A percentile compares a stretch with the other conserved stretches of the same genome.
These are phyloP conservation scores for Chenopodium suecicum DNA, from an alignment of 148 eudicot genomes.

Conservation along the genomic window DNA sequence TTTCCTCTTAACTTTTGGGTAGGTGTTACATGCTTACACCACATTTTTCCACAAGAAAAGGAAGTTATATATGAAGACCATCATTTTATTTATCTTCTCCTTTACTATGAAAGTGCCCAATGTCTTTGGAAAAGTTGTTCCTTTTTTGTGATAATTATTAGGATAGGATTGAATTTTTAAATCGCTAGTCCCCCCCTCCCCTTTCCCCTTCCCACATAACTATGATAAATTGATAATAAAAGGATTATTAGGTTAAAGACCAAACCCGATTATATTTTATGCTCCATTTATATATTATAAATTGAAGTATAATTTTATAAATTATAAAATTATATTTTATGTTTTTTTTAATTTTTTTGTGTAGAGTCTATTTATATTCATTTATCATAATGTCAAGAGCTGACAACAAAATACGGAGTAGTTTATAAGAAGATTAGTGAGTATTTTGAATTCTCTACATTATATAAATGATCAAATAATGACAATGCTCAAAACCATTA, in stretches of 20 bases:
- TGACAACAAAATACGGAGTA: too few species aligned
- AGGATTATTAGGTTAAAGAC: neutral
- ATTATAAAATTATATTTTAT: neutral
- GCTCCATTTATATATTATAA: too few species aligned
- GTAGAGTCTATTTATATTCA: neutral
- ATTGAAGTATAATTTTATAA: too few species aligned
- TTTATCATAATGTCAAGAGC: too few species aligned
- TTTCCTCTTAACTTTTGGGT: constrained; percentile 12
- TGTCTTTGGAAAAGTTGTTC: constrained; percentile 17
- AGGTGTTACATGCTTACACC: too few species aligned
- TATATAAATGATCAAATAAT: too few species aligned
- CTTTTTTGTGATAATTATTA: neutral
- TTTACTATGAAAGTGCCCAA: constrained; percentile 21
- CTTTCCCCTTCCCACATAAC: too few species aligned
- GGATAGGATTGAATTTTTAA: constrained; percentile 1
- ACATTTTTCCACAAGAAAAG: neutral
- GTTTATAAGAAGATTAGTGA: too few species aligned
- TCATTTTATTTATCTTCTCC: neutral
- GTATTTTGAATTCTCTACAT: too few species aligned
- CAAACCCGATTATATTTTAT: too few species aligned
- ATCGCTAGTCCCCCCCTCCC: neutral
- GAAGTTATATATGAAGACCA: neutral
- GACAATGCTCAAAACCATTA: too few species aligned
- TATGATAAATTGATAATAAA: neutral
- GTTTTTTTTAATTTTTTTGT: neutral